Conservation (phyloP, 352 stramenopile genomes). For the Saprolegnia parasitica region DNA sequence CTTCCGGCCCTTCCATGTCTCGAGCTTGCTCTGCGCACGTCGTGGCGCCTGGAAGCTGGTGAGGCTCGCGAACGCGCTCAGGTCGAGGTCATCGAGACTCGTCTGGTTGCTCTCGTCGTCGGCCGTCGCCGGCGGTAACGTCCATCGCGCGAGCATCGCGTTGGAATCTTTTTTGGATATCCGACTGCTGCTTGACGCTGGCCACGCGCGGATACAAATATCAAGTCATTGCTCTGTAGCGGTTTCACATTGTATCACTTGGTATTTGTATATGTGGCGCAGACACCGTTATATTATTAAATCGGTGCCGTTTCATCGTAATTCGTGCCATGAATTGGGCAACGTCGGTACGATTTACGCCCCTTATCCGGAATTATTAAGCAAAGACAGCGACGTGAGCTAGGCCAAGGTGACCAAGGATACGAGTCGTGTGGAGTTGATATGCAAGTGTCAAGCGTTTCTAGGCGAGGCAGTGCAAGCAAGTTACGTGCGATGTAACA, state of each 20-base stretch:
- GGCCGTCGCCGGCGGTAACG: not conserved
- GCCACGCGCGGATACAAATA: conserved; percentile 1
- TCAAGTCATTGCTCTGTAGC: not conserved
- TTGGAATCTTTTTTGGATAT: conserved; percentile 12
- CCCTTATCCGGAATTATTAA: too few relatives aligned
- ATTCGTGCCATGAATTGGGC: too few relatives aligned
- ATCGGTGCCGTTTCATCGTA: too few relatives aligned
- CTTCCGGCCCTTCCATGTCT: conserved; percentile 4
- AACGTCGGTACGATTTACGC: too few relatives aligned
- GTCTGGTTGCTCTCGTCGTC: not conserved
- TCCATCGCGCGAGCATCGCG: conserved; percentile 12
- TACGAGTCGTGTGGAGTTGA: too few relatives aligned
- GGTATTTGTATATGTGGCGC: not conserved
- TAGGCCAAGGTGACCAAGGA: too few relatives aligned
- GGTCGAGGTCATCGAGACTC: not conserved
- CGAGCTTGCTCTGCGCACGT: conserved; percentile 6
- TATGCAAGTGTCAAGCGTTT: too few relatives aligned
- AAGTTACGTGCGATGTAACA: too few relatives aligned
- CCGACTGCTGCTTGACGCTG: not conserved
- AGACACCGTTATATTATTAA: too few relatives aligned
- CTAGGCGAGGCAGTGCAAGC: too few relatives aligned
- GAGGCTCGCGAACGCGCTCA: not conserved
- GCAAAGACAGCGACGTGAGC: too few relatives aligned
- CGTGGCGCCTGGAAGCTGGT: not conserved
- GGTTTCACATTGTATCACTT: not conserved